Percentiles rank a stretch among this genome's conserved stretches.
phyloP scores from a whole-genome alignment of 2,329 filamentous ascomycete species.

The Diaporthe sp. region DNA sequence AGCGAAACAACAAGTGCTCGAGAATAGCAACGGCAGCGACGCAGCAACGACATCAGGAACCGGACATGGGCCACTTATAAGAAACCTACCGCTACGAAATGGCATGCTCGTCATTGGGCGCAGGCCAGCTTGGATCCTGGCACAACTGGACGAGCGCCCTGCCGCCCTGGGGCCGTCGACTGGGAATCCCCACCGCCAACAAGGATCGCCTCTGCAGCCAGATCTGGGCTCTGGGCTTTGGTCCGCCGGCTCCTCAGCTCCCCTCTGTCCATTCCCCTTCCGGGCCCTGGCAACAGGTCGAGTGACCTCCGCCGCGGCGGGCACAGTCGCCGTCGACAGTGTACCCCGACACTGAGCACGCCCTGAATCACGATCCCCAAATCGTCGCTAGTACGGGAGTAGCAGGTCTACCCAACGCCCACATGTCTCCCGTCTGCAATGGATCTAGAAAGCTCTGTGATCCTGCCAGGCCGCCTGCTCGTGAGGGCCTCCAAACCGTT shows the following conservation, averaged over 20 bases:
- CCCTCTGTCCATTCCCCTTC: conserved; percentile 2
- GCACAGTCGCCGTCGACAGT: conserved; percentile 1
- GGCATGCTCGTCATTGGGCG: conserved; percentile 40
- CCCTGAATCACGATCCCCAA: conserved; percentile 34
- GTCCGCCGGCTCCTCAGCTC: background rate
- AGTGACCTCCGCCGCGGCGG: conserved; percentile 32
- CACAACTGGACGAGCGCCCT: conserved; percentile 11
- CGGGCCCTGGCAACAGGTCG: conserved; percentile 28
- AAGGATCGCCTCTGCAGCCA: conserved; percentile 36
- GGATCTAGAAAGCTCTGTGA: conserved; percentile 13
- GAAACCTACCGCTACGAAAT: conserved; percentile 32
- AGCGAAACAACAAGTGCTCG: conserved; percentile 24
- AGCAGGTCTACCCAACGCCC: conserved; percentile 20
- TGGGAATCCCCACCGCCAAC: conserved; percentile 23
- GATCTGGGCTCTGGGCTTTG: conserved; percentile 15
- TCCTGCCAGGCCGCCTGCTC: conserved; percentile 5
- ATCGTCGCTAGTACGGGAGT: conserved; percentile 10
- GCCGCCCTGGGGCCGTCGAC: conserved; percentile 26
- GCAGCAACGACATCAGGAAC: conserved; percentile 22
- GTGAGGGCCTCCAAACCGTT: conserved; percentile 17
- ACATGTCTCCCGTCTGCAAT: background rate
- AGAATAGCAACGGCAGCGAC: conserved; percentile 16
- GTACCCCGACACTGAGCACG: conserved; percentile 2
- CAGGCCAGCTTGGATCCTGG: conserved; percentile 27
- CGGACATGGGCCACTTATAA: conserved; percentile 34